A percentile compares a stretch with the other conserved stretches of the same genome.
Conservation (phyloP, 805 yeast species). For the Limtongozyma cylindracea region DNA sequence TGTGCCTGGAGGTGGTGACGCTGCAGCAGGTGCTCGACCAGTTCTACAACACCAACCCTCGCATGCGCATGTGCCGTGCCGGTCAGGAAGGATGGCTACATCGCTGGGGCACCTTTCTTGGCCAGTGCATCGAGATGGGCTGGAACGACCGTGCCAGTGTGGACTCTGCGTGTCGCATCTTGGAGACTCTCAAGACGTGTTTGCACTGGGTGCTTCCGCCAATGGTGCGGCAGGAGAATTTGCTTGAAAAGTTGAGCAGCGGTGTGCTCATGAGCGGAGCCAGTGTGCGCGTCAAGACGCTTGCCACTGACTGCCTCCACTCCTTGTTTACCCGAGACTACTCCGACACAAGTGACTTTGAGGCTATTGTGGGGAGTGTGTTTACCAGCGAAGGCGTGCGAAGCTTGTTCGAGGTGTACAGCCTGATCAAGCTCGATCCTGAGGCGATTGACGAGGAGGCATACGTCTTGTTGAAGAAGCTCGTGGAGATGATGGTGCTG, state of each 20-base stretch:
- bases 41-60: constrained; percentile 41
- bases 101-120: constrained; percentile 27
- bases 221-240: constrained; percentile 39
- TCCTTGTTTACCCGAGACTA: constrained; percentile 66
- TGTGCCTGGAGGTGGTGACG: constrained; percentile 65
- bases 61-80: constrained; percentile 36
- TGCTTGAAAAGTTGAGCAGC: constrained; percentile 38
- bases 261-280: constrained; percentile 33
- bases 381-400: constrained; percentile 53
- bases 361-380: constrained; percentile 53
- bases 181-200: constrained; percentile 73
- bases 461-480: constrained; percentile 66
- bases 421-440: constrained; percentile 30
- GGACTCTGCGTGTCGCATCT: too few species aligned
- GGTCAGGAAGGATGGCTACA: constrained; percentile 70
- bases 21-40: constrained; percentile 36
- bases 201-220: constrained; percentile 77
- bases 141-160: too few species aligned
- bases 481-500: constrained; percentile 83
- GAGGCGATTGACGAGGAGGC: constrained; percentile 56
- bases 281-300: constrained; percentile 44
- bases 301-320: constrained; percentile 82
- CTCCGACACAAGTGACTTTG: constrained; percentile 39
- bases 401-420: constrained; percentile 39
- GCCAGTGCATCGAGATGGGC: constrained; percentile 12